These are phyloP conservation scores for Xerocomellus chrysenteron DNA, from an alignment of 768 basidiomycete species.

Conservation along the genomic window DNA sequence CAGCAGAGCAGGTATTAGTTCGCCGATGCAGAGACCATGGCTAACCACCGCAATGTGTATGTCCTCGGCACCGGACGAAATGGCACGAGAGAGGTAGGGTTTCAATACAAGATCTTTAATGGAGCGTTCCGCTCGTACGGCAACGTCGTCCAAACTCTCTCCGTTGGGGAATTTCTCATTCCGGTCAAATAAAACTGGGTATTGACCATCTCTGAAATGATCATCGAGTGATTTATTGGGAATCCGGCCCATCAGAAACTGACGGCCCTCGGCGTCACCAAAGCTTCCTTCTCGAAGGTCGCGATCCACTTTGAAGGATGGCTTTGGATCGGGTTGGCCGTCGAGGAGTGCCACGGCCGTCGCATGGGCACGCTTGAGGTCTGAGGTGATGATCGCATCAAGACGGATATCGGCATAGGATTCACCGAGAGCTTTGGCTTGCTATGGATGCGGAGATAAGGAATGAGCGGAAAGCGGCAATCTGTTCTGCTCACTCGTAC, in stretches of 20 bases:
- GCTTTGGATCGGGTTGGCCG: slow-evolving; percentile 46
- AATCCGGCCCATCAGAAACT: slow-evolving; percentile 35
- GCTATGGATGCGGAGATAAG: slow-evolving; percentile 36
- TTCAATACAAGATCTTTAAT: slow-evolving; percentile 51
- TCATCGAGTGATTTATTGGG: slow-evolving; percentile 39
- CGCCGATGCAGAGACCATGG: slow-evolving; percentile 70
- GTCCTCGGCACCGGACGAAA: slow-evolving; percentile 37
- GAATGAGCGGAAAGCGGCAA: not conserved
- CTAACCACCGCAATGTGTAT: slow-evolving; percentile 68
- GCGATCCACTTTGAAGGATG: slow-evolving; percentile 45
- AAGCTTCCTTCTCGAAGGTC: slow-evolving; percentile 69
- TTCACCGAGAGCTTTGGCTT: slow-evolving; percentile 62
- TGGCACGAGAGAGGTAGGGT: slow-evolving; percentile 50
- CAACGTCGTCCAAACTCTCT: slow-evolving; percentile 69
- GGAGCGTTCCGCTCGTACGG: slow-evolving; percentile 48
- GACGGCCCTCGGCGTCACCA: slow-evolving; percentile 66
- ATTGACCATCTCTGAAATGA: slow-evolving; percentile 53
- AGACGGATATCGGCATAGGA: slow-evolving; percentile 49
- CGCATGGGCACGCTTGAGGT: slow-evolving; percentile 59
- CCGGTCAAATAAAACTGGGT: slow-evolving; percentile 47
- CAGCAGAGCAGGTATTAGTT: slow-evolving; percentile 53
- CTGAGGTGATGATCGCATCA: slow-evolving; percentile 61
- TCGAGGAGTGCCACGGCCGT: slow-evolving; percentile 59
- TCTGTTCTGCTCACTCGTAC: slow-evolving; percentile 43
- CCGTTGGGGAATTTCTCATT: slow-evolving; percentile 62